phyloP scores from a whole-genome alignment of 306 rosid genomes.

The Calophaca sinica region DNA sequence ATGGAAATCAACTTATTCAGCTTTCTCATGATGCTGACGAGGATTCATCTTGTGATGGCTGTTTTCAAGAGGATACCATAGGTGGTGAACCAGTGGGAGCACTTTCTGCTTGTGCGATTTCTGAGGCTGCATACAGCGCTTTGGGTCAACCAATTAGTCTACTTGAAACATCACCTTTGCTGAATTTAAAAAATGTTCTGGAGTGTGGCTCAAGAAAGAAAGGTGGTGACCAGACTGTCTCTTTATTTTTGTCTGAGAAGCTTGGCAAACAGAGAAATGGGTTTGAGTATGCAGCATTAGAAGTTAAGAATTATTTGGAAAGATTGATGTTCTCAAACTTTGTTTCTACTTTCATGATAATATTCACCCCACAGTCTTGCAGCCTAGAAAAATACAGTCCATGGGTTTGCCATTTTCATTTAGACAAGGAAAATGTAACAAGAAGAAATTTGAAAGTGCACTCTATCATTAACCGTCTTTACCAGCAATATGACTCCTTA shows the following conservation, averaged over 20 bases:
- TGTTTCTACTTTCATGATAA: slow-evolving; percentile 77
- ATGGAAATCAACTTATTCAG: slow-evolving; percentile 83
- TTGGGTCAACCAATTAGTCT: slow-evolving; percentile 94
- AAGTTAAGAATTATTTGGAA: slow-evolving; percentile 81
- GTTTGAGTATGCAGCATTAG: slow-evolving; percentile 84
- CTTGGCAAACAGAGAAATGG: slow-evolving; percentile 75
- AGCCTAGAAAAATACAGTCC: slow-evolving; percentile 62
- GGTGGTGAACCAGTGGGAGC: slow-evolving; percentile 91
- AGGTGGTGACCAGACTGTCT: slow-evolving; percentile 60
- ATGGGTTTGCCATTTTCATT: slow-evolving; percentile 92
- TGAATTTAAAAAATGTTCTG: slow-evolving; percentile 82
- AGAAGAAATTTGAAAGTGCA: slow-evolving; percentile 68
- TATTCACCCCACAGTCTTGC: slow-evolving; percentile 61
- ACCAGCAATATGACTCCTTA: slow-evolving; percentile 52
- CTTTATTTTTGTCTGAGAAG: slow-evolving; percentile 74
- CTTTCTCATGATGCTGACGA: slow-evolving; percentile 60
- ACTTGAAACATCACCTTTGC: slow-evolving; percentile 89
- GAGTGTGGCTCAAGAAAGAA: slow-evolving; percentile 85
- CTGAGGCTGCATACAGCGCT: slow-evolving; percentile 99
- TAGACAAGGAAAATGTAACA: slow-evolving; percentile 63
- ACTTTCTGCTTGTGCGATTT: slow-evolving; percentile 90
- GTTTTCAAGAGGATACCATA: slow-evolving; percentile 39
- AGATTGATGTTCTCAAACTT: slow-evolving; percentile 67
- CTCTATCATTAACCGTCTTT: slow-evolving; percentile 65
- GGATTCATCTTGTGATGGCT: slow-evolving; percentile 39